A percentile compares a stretch with the other conserved stretches of the same genome.
Conservation (phyloP, 495 filamentous ascomycete species). For the Penicillium goetzii region DNA sequence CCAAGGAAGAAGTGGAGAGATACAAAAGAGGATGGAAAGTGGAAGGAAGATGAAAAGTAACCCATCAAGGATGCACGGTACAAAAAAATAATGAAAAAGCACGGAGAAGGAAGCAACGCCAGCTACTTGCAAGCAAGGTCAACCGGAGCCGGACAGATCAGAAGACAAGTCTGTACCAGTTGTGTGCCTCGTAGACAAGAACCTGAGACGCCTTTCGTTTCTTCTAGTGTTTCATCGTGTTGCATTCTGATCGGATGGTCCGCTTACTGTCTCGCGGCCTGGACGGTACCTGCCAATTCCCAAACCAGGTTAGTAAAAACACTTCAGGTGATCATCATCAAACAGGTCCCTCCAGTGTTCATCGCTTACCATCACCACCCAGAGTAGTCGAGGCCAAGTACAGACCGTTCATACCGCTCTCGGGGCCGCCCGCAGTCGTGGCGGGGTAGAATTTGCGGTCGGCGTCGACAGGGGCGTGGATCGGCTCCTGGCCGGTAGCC, state of each 20-base stretch:
- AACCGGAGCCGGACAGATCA: constrained; percentile 16
- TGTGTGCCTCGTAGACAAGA: not conserved
- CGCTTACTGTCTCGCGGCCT: constrained; percentile 50
- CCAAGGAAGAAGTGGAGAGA: constrained; percentile 11
- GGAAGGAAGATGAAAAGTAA: constrained; percentile 23
- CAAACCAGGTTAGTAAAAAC: not conserved
- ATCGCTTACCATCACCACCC: constrained; percentile 50
- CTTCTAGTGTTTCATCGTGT: constrained; percentile 21
- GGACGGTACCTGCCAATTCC: constrained; percentile 43
- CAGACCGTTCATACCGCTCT: constrained; percentile 51
- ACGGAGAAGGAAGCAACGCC: constrained; percentile 17
- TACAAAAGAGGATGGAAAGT: constrained; percentile 19
- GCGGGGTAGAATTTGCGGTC: constrained; percentile 53
- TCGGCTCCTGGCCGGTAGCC: constrained; percentile 50
- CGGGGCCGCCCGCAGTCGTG: constrained; percentile 47
- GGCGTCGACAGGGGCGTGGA: constrained; percentile 50
- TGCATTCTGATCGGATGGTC: constrained; percentile 21
- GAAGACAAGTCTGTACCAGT: not conserved
- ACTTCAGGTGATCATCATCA: constrained; percentile 5
- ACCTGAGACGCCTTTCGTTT: constrained; percentile 10
- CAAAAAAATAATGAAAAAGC: constrained; percentile 21
- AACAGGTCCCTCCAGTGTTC: not conserved
- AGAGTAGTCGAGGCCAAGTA: constrained; percentile 53
- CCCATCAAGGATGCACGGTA: constrained; percentile 32
- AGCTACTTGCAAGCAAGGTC: constrained; percentile 21